Conservation (phyloP, 2,329 filamentous ascomycete genomes). For the Claviceps sp. region DNA sequence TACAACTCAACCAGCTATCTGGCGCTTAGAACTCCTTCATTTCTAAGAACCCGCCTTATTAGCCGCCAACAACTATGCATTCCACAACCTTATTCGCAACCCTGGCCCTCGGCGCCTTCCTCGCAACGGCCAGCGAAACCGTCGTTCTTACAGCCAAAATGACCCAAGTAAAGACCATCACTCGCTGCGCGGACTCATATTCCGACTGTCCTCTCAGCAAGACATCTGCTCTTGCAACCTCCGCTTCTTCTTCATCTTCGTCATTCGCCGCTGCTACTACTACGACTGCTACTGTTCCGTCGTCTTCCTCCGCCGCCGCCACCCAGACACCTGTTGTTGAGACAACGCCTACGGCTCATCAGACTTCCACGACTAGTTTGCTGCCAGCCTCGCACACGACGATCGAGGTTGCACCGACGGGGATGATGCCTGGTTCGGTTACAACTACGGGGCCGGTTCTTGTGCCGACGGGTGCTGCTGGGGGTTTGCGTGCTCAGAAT, state of each 20-base stretch:
- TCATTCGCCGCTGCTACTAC: constrained; percentile 8
- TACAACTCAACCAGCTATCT: too few species aligned
- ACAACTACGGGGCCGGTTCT: constrained; percentile 8
- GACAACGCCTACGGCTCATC: constrained; percentile 1
- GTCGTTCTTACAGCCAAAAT: constrained; percentile 30
- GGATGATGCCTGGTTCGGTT: constrained; percentile 9
- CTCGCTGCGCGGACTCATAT: constrained; percentile 30
- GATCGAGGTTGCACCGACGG: constrained; percentile 11
- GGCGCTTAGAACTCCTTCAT: too few species aligned
- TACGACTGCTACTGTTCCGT: constrained; percentile 7
- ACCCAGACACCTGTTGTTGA: constrained; percentile 4
- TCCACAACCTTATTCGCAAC: constrained; percentile 29
- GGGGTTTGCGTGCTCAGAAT: constrained; percentile 23
- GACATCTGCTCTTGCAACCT: constrained; percentile 6
- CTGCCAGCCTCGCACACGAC: constrained; percentile 11
- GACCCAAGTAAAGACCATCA: constrained; percentile 32
- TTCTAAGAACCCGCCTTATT: neutral
- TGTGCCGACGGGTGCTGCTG: constrained; percentile 20
- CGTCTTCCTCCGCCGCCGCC: constrained; percentile 11
- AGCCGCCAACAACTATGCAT: constrained; percentile 27
- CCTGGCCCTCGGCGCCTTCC: constrained; percentile 26
- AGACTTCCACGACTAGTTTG: neutral
- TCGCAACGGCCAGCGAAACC: constrained; percentile 24
- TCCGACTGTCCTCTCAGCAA: constrained; percentile 28
- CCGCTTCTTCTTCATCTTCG: constrained; percentile 10